These are phyloP conservation scores for Musa troglodytarum DNA, from an alignment of 176 grass and related monocot genomes.

Conservation along the genomic window DNA sequence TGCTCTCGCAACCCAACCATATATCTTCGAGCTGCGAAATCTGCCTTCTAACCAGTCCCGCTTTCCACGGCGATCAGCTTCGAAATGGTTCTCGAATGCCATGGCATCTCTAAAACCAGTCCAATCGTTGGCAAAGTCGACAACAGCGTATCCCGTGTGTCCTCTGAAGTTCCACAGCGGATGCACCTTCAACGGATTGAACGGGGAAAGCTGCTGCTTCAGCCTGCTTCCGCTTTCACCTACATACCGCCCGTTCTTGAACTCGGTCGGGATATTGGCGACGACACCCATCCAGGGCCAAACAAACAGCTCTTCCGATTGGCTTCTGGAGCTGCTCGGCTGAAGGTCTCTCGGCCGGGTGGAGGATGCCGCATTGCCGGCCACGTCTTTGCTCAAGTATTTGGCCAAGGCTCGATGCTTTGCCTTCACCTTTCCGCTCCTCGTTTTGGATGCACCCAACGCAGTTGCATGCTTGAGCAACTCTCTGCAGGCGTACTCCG, in stretches of 20 bases:
- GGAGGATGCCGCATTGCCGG: conserved; percentile 12
- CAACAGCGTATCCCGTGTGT: conserved; percentile 25
- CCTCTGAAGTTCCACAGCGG: conserved; percentile 7
- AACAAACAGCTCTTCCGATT: conserved; percentile 34
- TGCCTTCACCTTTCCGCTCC: conserved; percentile 37
- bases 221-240: conserved; percentile 19
- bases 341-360: not conserved
- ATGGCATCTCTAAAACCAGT: conserved; percentile 51
- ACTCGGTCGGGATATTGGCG: conserved; percentile 29
- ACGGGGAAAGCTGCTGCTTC: conserved; percentile 25
- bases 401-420: conserved; percentile 43
- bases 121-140: conserved; percentile 45
- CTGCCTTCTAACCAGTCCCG: conserved; percentile 27
- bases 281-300: conserved; percentile 54
- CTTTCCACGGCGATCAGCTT: conserved; percentile 28
- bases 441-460: conserved; percentile 34
- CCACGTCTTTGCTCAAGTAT: conserved; percentile 23
- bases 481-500: conserved; percentile 41
- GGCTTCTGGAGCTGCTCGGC: conserved; percentile 10
- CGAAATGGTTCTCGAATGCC: conserved; percentile 40
- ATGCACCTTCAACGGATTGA: conserved; percentile 19
- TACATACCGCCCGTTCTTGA: not conserved
- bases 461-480: conserved; percentile 46
- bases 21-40: not conserved
- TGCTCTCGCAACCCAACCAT: conserved; percentile 40